phyloP scores from a whole-genome alignment of 805 yeast genomes.

The Nakazawaea pomicola region DNA sequence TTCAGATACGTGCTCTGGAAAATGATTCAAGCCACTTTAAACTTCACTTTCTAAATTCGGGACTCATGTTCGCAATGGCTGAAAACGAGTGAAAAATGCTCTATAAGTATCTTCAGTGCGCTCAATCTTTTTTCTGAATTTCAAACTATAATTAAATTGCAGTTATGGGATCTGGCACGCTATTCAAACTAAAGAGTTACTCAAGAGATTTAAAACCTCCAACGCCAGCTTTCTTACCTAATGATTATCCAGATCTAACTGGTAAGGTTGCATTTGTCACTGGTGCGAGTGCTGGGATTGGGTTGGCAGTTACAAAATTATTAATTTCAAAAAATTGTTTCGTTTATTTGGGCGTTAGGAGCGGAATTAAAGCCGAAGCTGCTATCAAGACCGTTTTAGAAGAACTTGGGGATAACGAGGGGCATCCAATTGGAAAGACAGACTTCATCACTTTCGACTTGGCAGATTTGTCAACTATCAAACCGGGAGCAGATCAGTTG shows the following conservation, averaged over 20 bases:
- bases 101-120: too few relatives aligned
- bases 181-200: neutral
- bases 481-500: constrained; percentile 29
- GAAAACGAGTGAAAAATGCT: too few relatives aligned
- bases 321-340: constrained; percentile 27
- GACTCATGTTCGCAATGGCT: too few relatives aligned
- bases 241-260: constrained; percentile 27
- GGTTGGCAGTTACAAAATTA: constrained; percentile 27
- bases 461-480: constrained; percentile 36
- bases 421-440: constrained; percentile 12
- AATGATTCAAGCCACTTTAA: too few relatives aligned
- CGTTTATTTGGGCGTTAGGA: constrained; percentile 34
- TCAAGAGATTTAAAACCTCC: constrained; percentile 8
- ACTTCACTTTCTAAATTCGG: too few relatives aligned
- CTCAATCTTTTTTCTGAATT: too few relatives aligned
- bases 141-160: neutral
- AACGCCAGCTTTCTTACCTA: constrained; percentile 22
- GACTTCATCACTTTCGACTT: constrained; percentile 24
- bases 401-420: constrained; percentile 10
- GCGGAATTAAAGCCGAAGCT: constrained; percentile 16
- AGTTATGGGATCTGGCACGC: neutral
- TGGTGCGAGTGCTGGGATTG: constrained; percentile 15
- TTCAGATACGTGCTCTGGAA: too few relatives aligned
- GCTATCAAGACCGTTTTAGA: constrained; percentile 24
- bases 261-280: constrained; percentile 28